Conservation (phyloP, 306 rosid species). For the Prunus padus region DNA sequence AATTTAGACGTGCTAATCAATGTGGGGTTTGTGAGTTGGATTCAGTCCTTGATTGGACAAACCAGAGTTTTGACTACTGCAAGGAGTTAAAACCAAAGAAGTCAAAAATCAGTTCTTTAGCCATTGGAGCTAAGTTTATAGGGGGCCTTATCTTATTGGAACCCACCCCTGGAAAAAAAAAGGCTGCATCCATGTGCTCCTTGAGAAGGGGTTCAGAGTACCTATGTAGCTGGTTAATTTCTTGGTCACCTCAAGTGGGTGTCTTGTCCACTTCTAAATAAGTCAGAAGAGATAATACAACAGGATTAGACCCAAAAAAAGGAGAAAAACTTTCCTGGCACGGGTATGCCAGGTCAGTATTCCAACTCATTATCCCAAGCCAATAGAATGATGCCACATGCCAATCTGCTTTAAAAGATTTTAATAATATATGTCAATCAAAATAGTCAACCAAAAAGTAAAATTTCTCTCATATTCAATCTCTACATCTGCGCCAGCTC, state of each 20-base stretch:
- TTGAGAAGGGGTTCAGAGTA: neutral
- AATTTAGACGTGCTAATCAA: neutral
- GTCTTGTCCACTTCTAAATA: neutral
- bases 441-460: too few relatives aligned
- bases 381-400: too few relatives aligned
- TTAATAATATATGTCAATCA: too few relatives aligned
- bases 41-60: neutral
- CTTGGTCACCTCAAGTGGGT: slow-evolving; percentile 2
- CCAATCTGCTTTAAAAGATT: too few relatives aligned
- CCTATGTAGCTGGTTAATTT: neutral
- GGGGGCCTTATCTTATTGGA: slow-evolving; percentile 7
- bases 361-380: too few relatives aligned
- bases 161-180: neutral
- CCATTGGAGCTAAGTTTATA: neutral
- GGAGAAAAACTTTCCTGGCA: too few relatives aligned
- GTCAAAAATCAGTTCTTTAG: neutral
- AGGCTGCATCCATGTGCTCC: slow-evolving; percentile 15
- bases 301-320: neutral
- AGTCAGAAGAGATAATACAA: neutral
- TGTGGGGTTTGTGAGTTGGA: neutral
- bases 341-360: too few relatives aligned
- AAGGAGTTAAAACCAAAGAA: neutral
- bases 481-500: too few relatives aligned
- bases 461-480: too few relatives aligned
- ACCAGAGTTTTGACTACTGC: neutral